A percentile compares a stretch with the other conserved stretches of the same genome.
Conservation (phyloP, 257 asterid species). For the Petrea volubilis region DNA sequence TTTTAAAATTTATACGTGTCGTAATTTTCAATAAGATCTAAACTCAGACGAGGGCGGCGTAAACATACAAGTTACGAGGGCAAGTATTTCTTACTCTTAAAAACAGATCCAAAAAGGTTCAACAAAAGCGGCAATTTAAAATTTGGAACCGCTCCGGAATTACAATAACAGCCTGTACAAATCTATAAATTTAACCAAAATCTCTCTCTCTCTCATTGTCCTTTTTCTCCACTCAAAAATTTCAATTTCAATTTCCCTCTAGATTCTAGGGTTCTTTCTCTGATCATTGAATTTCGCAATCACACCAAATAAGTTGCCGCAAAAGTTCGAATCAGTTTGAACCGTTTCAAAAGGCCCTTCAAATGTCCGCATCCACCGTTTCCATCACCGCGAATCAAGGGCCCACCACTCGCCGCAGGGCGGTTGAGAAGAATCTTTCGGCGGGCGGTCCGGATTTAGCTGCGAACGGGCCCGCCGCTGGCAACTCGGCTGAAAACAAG, state of each 20-base stretch:
- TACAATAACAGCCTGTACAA: neutral
- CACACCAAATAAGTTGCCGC: neutral
- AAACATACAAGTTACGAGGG: too few species aligned
- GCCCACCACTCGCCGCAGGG: conserved; percentile 73
- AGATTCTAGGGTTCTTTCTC: conserved; percentile 31
- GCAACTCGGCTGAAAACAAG: conserved; percentile 32
- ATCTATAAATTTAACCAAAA: neutral
- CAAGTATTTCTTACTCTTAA: too few species aligned
- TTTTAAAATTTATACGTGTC: too few species aligned
- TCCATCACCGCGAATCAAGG: conserved; percentile 70
- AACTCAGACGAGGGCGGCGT: too few species aligned
- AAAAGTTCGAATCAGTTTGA: neutral
- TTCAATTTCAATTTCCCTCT: conserved; percentile 29
- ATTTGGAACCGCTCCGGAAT: conserved; percentile 17
- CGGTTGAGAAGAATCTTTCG: conserved; percentile 43
- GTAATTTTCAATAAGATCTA: too few species aligned
- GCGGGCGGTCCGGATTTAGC: conserved; percentile 37
- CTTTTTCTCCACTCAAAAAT: neutral
- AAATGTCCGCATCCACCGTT: conserved; percentile 83
- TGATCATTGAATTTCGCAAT: neutral
- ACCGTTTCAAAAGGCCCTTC: neutral
- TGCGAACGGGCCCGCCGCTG: conserved; percentile 32
- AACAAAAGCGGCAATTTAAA: neutral
- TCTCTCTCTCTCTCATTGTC: neutral
- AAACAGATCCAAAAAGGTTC: too few species aligned